Evolutionary conservation across 495 filamentous ascomycete genomes (phyloP), one percentile per base, ranked within the genome.

Genomic region (Aspergillus ostianus): DNA sequence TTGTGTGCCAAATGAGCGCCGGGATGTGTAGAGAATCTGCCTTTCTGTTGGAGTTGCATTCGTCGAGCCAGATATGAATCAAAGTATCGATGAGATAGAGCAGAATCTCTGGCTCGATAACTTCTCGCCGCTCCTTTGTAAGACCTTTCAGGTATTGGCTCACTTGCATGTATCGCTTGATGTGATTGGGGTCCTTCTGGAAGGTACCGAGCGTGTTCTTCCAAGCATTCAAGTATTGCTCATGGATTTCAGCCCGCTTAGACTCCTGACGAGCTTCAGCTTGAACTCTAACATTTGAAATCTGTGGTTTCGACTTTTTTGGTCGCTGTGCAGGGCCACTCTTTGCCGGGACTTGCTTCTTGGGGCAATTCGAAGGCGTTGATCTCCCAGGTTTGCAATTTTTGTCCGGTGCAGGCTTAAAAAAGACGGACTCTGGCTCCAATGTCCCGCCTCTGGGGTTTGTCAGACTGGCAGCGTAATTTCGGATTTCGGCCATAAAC

Each of bases 391-490:
- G 26, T 23, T 36, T 41, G 0, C 18, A 26, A 7, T 53, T 53
- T 36, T 54, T 56, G 17, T 64, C 56, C 21, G 65, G 63, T 32
- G 51, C 36, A 23, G n/a, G 3, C 63, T 66, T 49, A 56, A 62
- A 36, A 48, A 62, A 54, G 6, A 90, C 78, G 0, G 68, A 80
- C 63, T 89, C 81, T 4, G 85, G 87, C 8, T 87, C 77, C n/a
- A 92, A 71, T 6, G 73, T 75, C 56, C 84, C 86, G 5, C 87
- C 88, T 3, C 77, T 73, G 8, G 84, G 74, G 51, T 86, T 86
- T 0, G 87, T 87, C 30, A 93, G 72, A 71, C 87, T 90, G 12
- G 82, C 87, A 2, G 89, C 86, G 68, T 92, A 93, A 3, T 77
- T 72, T 50, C 73, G 76, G 72, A 90, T 89, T 55, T 89, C 85